Evolutionary conservation across 2,329 filamentous ascomycete genomes (phyloP).

Genomic region (Zasmidium citrigriseum): DNA sequence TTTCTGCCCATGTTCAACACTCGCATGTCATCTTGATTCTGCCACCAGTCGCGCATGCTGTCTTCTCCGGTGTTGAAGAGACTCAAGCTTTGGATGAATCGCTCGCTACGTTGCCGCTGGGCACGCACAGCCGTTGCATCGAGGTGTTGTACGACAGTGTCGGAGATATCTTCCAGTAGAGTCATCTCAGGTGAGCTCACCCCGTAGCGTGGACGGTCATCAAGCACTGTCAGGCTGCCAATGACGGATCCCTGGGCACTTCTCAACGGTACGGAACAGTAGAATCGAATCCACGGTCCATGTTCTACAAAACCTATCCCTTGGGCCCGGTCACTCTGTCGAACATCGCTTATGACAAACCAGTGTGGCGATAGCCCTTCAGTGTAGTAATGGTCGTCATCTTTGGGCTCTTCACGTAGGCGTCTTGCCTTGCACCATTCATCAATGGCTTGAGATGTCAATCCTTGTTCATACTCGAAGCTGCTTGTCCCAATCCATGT

Average conservation of each 20-base stretch:
- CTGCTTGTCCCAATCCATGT: conserved; percentile 39
- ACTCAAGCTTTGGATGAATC: conserved; percentile 56
- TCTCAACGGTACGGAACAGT: conserved; percentile 62
- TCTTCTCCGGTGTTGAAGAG: conserved; percentile 40
- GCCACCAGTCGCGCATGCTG: conserved; percentile 31
- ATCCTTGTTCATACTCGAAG: conserved; percentile 35
- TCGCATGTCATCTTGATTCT: conserved; percentile 26
- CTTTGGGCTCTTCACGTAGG: conserved; percentile 19
- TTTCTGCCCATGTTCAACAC: conserved; percentile 8
- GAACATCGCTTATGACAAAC: conserved; percentile 28
- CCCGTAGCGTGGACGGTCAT: conserved; percentile 57
- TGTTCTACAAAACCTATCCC: too few species aligned
- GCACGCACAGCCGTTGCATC: conserved; percentile 55
- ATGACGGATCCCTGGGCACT: conserved; percentile 59
- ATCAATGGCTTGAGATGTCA: conserved; percentile 35
- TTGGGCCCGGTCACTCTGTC: too few species aligned
- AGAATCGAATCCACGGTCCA: conserved; percentile 41
- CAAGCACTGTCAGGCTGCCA: conserved; percentile 60
- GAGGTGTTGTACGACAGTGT: conserved; percentile 61
- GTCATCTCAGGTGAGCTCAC: conserved; percentile 52
- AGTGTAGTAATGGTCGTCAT: conserved; percentile 23
- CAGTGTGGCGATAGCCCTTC: conserved; percentile 25
- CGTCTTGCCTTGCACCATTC: conserved; percentile 26
- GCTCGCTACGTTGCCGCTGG: conserved; percentile 55
- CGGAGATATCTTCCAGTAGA: conserved; percentile 59